phyloP scores from a whole-genome alignment of 2,329 filamentous ascomycete genomes.

The Calonectria henricotiae region DNA sequence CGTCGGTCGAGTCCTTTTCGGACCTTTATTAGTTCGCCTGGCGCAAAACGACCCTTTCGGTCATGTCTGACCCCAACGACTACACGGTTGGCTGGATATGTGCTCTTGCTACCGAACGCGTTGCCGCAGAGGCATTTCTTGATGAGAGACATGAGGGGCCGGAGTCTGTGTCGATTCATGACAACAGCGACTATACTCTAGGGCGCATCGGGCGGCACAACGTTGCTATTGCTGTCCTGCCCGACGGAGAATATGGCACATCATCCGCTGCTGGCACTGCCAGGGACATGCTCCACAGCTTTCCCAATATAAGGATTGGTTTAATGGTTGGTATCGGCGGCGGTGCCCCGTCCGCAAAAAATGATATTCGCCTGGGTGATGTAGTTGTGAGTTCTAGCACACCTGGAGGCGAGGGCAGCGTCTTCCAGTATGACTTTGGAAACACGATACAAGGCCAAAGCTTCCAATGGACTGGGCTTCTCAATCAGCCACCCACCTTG shows the following conservation, averaged over 20 bases:
- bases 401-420: neutral
- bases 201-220: neutral
- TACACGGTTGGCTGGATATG: constrained; percentile 45
- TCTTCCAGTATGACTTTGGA: neutral
- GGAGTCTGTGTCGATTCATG: neutral
- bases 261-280: neutral
- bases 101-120: neutral
- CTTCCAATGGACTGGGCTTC: neutral
- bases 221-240: neutral
- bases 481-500: neutral
- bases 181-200: neutral
- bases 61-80: neutral
- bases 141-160: neutral
- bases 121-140: neutral
- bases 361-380: neutral
- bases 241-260: neutral
- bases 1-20: neutral
- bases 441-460: neutral
- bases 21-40: neutral
- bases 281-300: neutral
- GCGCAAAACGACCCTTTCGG: neutral
- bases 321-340: neutral
- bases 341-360: neutral
- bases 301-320: neutral
- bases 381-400: neutral